Base-by-base conservation (phyloP, 2,329 filamentous ascomycete genomes). In the Fusarium sp. region DNA sequence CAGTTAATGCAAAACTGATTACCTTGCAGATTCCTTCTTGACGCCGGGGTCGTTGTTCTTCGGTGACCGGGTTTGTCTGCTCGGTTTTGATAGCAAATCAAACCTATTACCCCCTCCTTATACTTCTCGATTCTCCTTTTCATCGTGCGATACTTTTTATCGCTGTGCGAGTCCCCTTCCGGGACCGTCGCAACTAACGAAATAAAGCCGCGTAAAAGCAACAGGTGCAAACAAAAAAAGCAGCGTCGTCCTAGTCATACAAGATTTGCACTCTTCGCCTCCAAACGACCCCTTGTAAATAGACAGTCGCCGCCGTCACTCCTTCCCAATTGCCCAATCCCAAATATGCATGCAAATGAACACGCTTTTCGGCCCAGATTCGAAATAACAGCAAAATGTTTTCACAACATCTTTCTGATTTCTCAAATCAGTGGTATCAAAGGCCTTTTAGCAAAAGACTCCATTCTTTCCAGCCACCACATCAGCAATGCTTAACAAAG, bases 261-360 rank as follows among this genome's bases (percentile, higher is more conserved):
- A 80, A 75, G 33, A 71, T 64, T 68, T 74, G 69, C 68, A 67
- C 64, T 70, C 73, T 67, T 73, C 70, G 55, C 64, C 66, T 66
- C 67, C 64, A 38, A 26, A 59, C 63, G n/a, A 53, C 67, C 62
- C 67, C 60, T 63, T 40, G 46, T 45, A 69, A 75, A 70, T 70
- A 75, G 74, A 76, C 67, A 54, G 70, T 73, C 71, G 65, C 75
- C 71, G 69, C 73, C 74, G 46, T 74, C 69, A 71, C 62, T 74
- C 69, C 71, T 74, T 71, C 63, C 70, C 69, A 74, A 62, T 79
- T 80, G 76, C 75, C 78, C 70, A 71, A 76, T 79, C 81, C 79
- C 79, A 79, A 78, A 79, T 79, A 83, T 83, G 81, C 78, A 82
- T 79, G 80, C 77, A 81, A 77, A 80, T 75, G 70, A 80, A 81